phyloP scores from a whole-genome alignment of 75 land plant species.

The Selaginella moellendorffii region DNA sequence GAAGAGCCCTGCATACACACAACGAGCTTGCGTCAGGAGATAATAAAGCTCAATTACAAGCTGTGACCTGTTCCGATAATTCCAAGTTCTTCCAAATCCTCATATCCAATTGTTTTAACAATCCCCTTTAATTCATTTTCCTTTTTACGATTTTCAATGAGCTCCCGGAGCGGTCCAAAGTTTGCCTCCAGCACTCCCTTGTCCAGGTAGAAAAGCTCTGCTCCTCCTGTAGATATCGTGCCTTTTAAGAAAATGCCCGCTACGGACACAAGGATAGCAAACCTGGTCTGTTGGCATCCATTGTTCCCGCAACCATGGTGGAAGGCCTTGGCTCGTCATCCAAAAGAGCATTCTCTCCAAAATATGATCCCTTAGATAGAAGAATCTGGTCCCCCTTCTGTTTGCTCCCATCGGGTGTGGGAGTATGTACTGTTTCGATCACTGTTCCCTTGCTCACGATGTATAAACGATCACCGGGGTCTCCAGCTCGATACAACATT shows the following conservation, averaged over 20 bases:
- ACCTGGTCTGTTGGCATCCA: not conserved
- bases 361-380: conserved; percentile 16
- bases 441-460: conserved; percentile 19
- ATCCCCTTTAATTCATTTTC: conserved; percentile 21
- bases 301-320: conserved; percentile 19
- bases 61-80: conserved; percentile 24
- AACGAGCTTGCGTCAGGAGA: not conserved
- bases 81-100: conserved; percentile 20
- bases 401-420: not conserved
- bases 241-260: too few relatives aligned
- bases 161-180: conserved; percentile 16
- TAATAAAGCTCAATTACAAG: too few relatives aligned
- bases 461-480: conserved; percentile 24
- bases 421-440: conserved; percentile 1
- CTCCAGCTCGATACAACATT: conserved; percentile 19
- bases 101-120: conserved; percentile 14
- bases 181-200: conserved; percentile 26
- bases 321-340: conserved; percentile 17
- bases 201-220: conserved; percentile 22
- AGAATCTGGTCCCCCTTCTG: conserved; percentile 16
- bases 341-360: conserved; percentile 28
- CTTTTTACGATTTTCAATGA: conserved; percentile 15
- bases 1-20: conserved; percentile 17
- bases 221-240: conserved; percentile 13
- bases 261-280: too few relatives aligned